Conservation (phyloP, 371 early-diverging fungal genomes). For the Saksenaea oblongispora region DNA sequence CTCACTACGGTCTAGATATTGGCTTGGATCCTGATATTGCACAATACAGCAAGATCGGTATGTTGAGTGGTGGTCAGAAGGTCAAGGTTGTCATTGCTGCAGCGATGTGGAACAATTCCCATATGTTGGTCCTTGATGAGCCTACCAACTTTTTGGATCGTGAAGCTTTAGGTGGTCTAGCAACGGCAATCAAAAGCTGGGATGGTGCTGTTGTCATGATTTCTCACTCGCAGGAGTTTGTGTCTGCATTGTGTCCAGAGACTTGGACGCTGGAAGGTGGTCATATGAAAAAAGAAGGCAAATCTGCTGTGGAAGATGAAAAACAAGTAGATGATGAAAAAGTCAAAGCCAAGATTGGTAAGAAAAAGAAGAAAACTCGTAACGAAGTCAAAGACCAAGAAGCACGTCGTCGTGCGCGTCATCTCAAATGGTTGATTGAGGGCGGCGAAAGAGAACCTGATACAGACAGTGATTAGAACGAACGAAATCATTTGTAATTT, state of each 20-base stretch:
- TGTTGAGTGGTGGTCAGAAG: constrained; percentile 87
- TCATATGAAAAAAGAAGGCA: constrained; percentile 49
- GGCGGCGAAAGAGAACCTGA: constrained; percentile 70
- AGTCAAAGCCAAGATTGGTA: constrained; percentile 64
- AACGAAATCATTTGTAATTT: background rate
- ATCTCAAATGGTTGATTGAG: constrained; percentile 74
- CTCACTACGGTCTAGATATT: constrained; percentile 48
- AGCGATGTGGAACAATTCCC: constrained; percentile 83
- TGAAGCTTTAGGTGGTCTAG: constrained; percentile 83
- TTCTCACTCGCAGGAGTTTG: constrained; percentile 84
- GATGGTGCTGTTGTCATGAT: constrained; percentile 88
- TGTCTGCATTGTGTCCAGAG: constrained; percentile 79
- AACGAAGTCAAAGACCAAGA: constrained; percentile 73
- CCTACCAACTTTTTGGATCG: constrained; percentile 92
- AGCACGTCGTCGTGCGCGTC: constrained; percentile 68
- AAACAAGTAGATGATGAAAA: constrained; percentile 62
- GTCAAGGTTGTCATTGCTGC: constrained; percentile 86
- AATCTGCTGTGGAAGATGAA: constrained; percentile 63
- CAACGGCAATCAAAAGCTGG: constrained; percentile 78
- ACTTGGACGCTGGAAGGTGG: constrained; percentile 76
- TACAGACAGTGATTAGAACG: constrained; percentile 65
- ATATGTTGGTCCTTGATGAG: constrained; percentile 82
- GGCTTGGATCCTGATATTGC: constrained; percentile 82
- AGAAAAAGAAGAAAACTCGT: constrained; percentile 85
- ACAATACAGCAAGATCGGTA: constrained; percentile 69